These are phyloP conservation scores for Leptoxyphium fumago DNA, from an alignment of 2,329 filamentous ascomycete genomes.

Conservation along the genomic window DNA sequence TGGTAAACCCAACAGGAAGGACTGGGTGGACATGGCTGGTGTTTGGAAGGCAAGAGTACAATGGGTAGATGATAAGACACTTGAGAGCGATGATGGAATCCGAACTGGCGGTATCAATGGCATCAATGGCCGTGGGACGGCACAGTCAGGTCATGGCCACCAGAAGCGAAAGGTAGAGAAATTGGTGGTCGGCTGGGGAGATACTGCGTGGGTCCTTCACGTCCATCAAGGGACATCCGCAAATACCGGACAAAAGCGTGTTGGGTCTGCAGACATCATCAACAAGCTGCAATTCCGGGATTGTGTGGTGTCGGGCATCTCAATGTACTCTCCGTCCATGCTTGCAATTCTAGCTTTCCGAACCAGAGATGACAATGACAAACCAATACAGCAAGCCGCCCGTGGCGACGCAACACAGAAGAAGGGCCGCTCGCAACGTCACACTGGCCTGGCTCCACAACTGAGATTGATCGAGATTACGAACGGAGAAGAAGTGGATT, in stretches of 20 bases:
- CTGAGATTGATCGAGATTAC: constrained; percentile 79
- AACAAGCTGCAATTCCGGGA: constrained; percentile 84
- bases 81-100: constrained; percentile 57
- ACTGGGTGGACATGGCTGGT: constrained; percentile 91
- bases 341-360: constrained; percentile 87
- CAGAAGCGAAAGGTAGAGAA: constrained; percentile 44
- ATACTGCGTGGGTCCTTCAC: constrained; percentile 90
- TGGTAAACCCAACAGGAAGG: constrained; percentile 68
- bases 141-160: constrained; percentile 4
- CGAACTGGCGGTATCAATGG: constrained; percentile 18
- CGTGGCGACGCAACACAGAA: constrained; percentile 15
- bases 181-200: constrained; percentile 85
- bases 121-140: constrained; percentile 12
- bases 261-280: constrained; percentile 75
- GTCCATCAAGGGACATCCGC: constrained; percentile 63
- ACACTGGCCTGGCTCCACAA: constrained; percentile 74
- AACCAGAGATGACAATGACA: constrained; percentile 55
- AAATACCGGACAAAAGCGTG: constrained; percentile 51
- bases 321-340: constrained; percentile 83
- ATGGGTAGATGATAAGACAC: constrained; percentile 74
- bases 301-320: constrained; percentile 94
- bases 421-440: constrained; percentile 53
- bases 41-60: constrained; percentile 88
- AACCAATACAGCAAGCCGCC: constrained; percentile 32
- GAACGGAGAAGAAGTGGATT: constrained; percentile 70